Percentiles rank a stretch among this genome's conserved stretches.
Conservation (phyloP, 257 asterid genomes). For the Ehretia macrophylla region DNA sequence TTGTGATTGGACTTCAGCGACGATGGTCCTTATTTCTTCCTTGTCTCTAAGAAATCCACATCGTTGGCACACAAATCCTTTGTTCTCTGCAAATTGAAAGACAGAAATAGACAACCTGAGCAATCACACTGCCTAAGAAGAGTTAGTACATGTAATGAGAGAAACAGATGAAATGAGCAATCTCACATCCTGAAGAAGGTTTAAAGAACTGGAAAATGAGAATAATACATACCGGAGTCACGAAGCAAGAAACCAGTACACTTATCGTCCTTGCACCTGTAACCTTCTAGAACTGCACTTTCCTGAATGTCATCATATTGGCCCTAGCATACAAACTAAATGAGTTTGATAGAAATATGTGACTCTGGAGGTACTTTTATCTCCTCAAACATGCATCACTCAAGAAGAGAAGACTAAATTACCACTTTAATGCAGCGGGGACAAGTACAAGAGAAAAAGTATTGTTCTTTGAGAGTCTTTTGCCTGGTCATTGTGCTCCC, state of each 20-base stretch:
- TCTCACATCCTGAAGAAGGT: slow-evolving; percentile 1
- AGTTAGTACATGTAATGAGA: slow-evolving; percentile 3
- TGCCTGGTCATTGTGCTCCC: slow-evolving; percentile 90
- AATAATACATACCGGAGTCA: slow-evolving; percentile 45
- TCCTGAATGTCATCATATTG: slow-evolving; percentile 73
- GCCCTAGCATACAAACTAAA: slow-evolving; percentile 43
- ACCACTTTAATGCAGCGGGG: slow-evolving; percentile 77
- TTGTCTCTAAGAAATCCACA: slow-evolving; percentile 80
- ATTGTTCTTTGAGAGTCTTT: slow-evolving; percentile 87
- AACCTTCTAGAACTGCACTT: slow-evolving; percentile 88
- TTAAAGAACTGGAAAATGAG: background rate
- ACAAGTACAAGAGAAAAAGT: slow-evolving; percentile 79
- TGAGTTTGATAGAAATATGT: slow-evolving; percentile 20
- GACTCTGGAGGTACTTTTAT: background rate
- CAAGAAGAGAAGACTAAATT: slow-evolving; percentile 16
- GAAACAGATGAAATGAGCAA: slow-evolving; percentile 6
- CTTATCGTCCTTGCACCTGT: slow-evolving; percentile 57
- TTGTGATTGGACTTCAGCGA: slow-evolving; percentile 42
- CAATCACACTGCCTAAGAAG: slow-evolving; percentile 4
- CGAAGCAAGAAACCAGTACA: slow-evolving; percentile 75
- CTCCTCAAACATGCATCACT: background rate
- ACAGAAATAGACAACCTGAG: slow-evolving; percentile 7
- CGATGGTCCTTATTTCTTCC: slow-evolving; percentile 55
- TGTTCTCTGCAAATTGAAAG: slow-evolving; percentile 44
- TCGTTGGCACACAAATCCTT: slow-evolving; percentile 70